phyloP scores from a whole-genome alignment of 805 yeast genomes.

The Teunomyces pallodes region DNA sequence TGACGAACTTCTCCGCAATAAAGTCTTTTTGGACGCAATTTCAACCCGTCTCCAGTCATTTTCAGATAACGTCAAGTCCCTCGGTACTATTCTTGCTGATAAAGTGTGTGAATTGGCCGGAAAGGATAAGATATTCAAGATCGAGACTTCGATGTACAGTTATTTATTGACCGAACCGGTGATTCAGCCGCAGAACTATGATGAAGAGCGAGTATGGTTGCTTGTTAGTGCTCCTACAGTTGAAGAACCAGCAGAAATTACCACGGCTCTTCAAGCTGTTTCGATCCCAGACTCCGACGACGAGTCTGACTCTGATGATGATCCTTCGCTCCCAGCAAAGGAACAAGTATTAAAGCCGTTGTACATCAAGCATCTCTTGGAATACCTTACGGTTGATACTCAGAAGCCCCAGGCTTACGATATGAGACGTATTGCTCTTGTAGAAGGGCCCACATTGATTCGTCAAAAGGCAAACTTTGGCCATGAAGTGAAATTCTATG shows the following conservation, averaged over 20 bases:
- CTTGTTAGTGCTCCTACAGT: neutral
- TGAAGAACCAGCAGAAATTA: constrained; percentile 2
- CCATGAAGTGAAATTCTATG: constrained; percentile 57
- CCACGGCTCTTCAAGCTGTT: neutral
- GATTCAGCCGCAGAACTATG: neutral
- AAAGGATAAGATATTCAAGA: constrained; percentile 29
- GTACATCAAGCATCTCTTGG: constrained; percentile 69
- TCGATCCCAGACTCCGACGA: constrained; percentile 38
- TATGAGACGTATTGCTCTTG: constrained; percentile 49
- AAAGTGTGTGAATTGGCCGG: constrained; percentile 33
- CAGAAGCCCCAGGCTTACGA: constrained; percentile 47
- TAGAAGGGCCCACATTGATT: constrained; percentile 55
- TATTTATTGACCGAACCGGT: neutral
- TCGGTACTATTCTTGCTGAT: constrained; percentile 62
- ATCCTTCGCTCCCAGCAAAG: constrained; percentile 39
- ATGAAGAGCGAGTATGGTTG: constrained; percentile 6
- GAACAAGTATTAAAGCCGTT: constrained; percentile 49
- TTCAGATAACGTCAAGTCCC: constrained; percentile 41
- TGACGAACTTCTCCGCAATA: constrained; percentile 29
- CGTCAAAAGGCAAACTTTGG: constrained; percentile 61
- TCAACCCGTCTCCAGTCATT: constrained; percentile 53
- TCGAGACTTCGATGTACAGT: constrained; percentile 13
- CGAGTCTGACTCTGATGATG: constrained; percentile 53
- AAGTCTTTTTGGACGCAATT: constrained; percentile 48
- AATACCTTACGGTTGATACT: constrained; percentile 49